Evolutionary conservation across 1,284 basidiomycete species (phyloP).

Genomic region (Ganoderma lucidum): DNA sequence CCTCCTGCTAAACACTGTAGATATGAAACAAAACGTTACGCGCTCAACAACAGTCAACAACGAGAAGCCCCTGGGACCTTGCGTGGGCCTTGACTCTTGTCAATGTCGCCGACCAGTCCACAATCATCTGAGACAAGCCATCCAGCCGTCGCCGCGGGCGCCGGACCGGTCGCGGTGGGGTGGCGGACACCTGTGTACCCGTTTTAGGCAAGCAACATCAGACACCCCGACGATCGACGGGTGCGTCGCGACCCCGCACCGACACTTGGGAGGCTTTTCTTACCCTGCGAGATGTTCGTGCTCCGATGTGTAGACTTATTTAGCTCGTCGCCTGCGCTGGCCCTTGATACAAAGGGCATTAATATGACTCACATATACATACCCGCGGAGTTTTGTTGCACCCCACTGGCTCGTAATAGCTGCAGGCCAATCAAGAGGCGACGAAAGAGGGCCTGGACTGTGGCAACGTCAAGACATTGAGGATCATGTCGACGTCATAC

Average conservation of each 20-base stretch:
- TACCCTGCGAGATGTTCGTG: not conserved
- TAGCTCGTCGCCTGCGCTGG: not conserved
- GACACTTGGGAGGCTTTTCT: constrained; percentile 8
- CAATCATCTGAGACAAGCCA: not conserved
- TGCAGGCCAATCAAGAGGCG: not conserved
- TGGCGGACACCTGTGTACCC: not conserved
- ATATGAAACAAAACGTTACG: not conserved
- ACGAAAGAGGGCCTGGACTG: not conserved
- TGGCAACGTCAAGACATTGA: not conserved
- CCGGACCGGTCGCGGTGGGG: not conserved
- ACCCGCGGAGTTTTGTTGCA: not conserved
- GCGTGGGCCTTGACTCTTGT: constrained; percentile 1
- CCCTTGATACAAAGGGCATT: not conserved
- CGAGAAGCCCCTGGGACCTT: not conserved
- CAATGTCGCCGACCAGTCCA: not conserved
- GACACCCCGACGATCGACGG: not conserved
- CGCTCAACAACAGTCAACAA: not conserved
- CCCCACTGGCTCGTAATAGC: not conserved
- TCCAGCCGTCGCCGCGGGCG: not conserved
- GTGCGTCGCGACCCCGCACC: not conserved
- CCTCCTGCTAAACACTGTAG: not conserved
- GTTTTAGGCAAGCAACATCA: not conserved
- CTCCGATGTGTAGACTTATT: not conserved
- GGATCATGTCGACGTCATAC: not conserved
- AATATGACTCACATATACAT: not conserved